Conservation (phyloP, 140 eudicot genomes). For the Cichorium intybus region DNA sequence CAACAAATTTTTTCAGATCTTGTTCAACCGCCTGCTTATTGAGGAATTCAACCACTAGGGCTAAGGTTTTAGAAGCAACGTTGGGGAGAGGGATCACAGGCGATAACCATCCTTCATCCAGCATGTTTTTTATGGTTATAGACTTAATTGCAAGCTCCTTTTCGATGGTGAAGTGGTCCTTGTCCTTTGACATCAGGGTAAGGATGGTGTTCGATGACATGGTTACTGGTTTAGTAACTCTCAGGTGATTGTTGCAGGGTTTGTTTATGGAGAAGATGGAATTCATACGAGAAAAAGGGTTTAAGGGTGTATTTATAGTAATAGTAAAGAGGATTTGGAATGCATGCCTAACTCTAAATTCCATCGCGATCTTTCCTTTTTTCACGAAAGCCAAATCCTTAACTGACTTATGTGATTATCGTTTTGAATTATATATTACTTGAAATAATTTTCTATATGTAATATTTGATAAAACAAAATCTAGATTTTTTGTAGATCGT, state of each 20-base stretch:
- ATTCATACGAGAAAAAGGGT: neutral
- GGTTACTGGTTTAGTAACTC: no score
- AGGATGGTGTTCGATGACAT: neutral
- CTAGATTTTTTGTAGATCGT: no score
- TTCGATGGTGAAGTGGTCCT: neutral
- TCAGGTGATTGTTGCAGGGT: no score
- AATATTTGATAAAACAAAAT: no score
- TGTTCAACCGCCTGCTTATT: neutral
- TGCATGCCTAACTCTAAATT: no score
- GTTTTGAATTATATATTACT: no score
- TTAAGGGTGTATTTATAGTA: neutral
- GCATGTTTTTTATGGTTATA: neutral
- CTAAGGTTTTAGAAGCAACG: constrained; percentile 5
- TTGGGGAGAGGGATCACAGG: constrained; percentile 3
- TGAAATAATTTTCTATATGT: no score
- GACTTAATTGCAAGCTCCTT: neutral
- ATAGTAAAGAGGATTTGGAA: no score
- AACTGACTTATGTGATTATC: no score
- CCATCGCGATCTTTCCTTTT: no score
- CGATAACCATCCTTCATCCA: neutral
- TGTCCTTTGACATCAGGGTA: neutral
- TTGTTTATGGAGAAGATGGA: neutral
- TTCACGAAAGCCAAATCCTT: no score
- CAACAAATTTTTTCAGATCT: neutral
- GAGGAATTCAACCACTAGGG: constrained; percentile 7